Conservation (phyloP, 768 basidiomycete genomes). For the Suillus sp. region DNA sequence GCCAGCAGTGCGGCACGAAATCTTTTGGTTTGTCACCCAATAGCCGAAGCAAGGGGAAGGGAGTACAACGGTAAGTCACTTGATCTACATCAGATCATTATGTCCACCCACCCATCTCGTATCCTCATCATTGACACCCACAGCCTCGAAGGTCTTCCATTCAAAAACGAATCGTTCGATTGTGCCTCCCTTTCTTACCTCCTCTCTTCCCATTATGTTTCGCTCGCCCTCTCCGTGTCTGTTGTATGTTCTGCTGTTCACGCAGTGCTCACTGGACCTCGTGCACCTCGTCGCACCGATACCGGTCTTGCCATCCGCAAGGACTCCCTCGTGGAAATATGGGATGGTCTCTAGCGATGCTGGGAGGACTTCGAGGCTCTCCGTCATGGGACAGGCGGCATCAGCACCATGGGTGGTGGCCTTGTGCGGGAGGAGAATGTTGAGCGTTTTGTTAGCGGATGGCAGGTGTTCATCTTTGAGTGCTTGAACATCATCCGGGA, state of each 20-base stretch:
- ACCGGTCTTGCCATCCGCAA: conserved; percentile 59
- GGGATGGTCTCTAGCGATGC: conserved; percentile 77
- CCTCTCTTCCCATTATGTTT: conserved; percentile 59
- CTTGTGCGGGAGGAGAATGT: conserved; percentile 51
- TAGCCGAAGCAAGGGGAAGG: no score
- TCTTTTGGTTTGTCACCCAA: no score
- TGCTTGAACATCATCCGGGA: conserved; percentile 89
- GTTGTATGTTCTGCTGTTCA: conserved; percentile 80
- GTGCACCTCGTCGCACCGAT: conserved; percentile 60
- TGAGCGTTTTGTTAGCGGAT: conserved; percentile 75
- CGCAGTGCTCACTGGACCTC: conserved; percentile 73
- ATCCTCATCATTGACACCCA: no score
- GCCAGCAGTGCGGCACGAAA: no score
- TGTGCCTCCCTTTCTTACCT: conserved; percentile 45
- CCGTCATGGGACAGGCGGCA: conserved; percentile 45
- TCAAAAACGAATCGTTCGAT: no score
- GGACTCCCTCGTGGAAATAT: conserved; percentile 69
- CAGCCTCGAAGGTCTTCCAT: no score
- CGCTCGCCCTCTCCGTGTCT: conserved; percentile 74
- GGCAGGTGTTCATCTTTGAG: conserved; percentile 94
- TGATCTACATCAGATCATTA: no score
- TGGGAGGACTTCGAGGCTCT: conserved; percentile 85
- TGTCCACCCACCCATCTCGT: no score
- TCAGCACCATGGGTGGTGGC: conserved; percentile 38
- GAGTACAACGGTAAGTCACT: no score